These are phyloP conservation scores for Boletus coccyginus DNA, from an alignment of 768 basidiomycete species.

Conservation along the genomic window DNA sequence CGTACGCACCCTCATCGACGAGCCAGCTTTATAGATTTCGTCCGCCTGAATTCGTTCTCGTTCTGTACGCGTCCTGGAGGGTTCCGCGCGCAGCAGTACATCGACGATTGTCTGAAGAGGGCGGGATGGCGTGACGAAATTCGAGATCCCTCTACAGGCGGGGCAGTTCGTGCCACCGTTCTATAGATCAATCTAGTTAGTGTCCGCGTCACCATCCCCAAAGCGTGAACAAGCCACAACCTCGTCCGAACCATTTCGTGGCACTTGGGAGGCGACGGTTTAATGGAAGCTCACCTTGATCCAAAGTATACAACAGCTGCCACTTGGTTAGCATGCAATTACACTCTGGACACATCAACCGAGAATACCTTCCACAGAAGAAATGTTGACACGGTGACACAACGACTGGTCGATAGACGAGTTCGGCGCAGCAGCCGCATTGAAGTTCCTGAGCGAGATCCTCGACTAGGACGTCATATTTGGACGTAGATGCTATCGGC, in stretches of 20 bases:
- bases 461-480: conserved; percentile 43
- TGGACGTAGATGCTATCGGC: conserved; percentile 18
- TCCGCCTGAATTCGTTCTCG: conserved; percentile 80
- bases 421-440: conserved; percentile 81
- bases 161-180: conserved; percentile 86
- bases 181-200: conserved; percentile 37
- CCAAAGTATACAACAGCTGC: conserved; percentile 80
- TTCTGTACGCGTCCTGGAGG: conserved; percentile 62
- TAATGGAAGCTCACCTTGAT: conserved; percentile 60
- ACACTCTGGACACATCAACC: not conserved
- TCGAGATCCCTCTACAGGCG: conserved; percentile 71
- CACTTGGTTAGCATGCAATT: conserved; percentile 42
- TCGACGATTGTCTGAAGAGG: conserved; percentile 72
- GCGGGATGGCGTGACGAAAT: conserved; percentile 68
- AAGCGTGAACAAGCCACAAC: not conserved
- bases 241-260: not conserved
- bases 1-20: conserved; percentile 57
- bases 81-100: conserved; percentile 65
- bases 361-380: conserved; percentile 79
- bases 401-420: conserved; percentile 79
- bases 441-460: conserved; percentile 73
- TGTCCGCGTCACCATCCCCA: not conserved
- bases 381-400: conserved; percentile 87
- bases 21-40: conserved; percentile 66
- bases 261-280: not conserved